Conservation (phyloP, 2,329 filamentous ascomycete species). For the Volutella citrinella region DNA sequence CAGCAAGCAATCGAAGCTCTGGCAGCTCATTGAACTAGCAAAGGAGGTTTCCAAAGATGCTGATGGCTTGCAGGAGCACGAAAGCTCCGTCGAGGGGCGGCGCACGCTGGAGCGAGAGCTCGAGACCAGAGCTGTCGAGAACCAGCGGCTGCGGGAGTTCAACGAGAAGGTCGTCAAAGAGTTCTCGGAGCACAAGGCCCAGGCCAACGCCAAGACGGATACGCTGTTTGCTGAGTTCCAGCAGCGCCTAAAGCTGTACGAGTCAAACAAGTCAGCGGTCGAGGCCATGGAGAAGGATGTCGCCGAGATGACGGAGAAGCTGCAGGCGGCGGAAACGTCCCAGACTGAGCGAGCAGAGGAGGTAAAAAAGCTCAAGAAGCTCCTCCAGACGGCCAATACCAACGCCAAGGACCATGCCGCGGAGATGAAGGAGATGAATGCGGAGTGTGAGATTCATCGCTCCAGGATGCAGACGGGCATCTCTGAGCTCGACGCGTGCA, state of each 20-base stretch:
- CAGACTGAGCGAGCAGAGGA: conserved; percentile 40
- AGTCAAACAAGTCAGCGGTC: conserved; percentile 21
- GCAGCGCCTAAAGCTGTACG: conserved; percentile 22
- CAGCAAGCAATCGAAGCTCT: conserved; percentile 22
- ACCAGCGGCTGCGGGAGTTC: conserved; percentile 22
- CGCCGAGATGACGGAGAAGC: conserved; percentile 37
- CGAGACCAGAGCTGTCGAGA: conserved; percentile 19
- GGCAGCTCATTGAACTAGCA: conserved; percentile 24
- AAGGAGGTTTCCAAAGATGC: conserved; percentile 26
- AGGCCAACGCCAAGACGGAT: conserved; percentile 18
- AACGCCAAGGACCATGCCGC: conserved; percentile 14
- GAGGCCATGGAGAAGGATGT: conserved; percentile 46
- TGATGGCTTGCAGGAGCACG: conserved; percentile 25
- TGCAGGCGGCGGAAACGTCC: conserved; percentile 40
- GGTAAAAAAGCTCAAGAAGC: conserved; percentile 36
- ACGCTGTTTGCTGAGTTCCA: conserved; percentile 22
- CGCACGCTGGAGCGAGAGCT: conserved; percentile 22
- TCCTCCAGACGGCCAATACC: conserved; percentile 14
- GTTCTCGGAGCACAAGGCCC: conserved; percentile 18
- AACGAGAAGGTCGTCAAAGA: conserved; percentile 23
- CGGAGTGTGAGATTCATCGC: conserved; percentile 23
- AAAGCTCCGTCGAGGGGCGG: conserved; percentile 19
- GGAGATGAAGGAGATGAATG: conserved; percentile 25
- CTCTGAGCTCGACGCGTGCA: conserved; percentile 16
- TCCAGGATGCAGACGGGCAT: conserved; percentile 18